phyloP scores from a whole-genome alignment of 2,329 filamentous ascomycete genomes.

The Talaromyces sp. region DNA sequence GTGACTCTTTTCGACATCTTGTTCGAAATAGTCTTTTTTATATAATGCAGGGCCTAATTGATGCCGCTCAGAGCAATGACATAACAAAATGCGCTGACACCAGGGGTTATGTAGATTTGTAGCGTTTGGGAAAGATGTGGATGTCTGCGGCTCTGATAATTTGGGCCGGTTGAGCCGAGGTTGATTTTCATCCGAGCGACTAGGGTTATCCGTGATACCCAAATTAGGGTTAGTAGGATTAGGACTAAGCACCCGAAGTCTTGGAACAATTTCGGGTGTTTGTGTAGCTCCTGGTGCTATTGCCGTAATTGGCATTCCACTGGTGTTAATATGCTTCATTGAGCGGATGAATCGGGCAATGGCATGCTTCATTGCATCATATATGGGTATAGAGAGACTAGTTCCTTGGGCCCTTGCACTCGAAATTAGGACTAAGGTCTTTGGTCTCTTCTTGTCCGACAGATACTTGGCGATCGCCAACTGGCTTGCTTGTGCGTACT shows the following conservation, averaged over 20 bases:
- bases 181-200: neutral
- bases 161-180: neutral
- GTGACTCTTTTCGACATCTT: constrained; percentile 45
- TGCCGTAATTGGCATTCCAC: no score
- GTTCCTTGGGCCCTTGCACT: no score
- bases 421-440: no score
- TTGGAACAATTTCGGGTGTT: no score
- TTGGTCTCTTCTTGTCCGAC: no score
- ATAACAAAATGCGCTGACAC: neutral
- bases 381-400: no score
- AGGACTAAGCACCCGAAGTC: neutral
- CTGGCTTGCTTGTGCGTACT: no score
- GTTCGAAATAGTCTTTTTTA: neutral
- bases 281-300: no score
- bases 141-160: neutral
- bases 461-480: no score
- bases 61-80: neutral
- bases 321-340: no score
- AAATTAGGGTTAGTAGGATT: neutral
- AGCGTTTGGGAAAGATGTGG: neutral
- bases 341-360: no score
- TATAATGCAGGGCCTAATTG: neutral
- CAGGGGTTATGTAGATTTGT: neutral
- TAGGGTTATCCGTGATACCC: neutral
- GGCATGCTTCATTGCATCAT: no score